phyloP scores from a whole-genome alignment of 768 basidiomycete species.

The Leucosporidium creatinivorum region DNA sequence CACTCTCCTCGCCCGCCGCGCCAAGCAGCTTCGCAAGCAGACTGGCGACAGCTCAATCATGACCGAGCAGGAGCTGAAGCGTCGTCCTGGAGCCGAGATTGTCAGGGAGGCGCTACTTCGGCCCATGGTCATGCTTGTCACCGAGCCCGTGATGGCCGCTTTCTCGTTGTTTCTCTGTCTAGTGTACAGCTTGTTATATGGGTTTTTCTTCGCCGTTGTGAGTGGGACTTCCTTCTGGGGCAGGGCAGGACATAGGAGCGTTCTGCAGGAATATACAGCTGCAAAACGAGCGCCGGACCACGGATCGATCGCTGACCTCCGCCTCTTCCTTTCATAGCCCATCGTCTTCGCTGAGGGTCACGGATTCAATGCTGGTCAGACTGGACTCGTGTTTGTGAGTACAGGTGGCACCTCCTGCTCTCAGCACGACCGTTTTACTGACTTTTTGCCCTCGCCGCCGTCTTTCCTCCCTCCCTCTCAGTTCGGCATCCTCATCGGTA shows the following conservation, averaged over 20 bases:
- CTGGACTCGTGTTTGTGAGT: slow-evolving; percentile 29
- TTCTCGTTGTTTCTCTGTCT: slow-evolving; percentile 34
- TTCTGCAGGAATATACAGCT: too few relatives aligned
- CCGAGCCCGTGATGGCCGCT: slow-evolving; percentile 2
- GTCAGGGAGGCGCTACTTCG: slow-evolving; percentile 36
- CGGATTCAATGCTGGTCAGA: slow-evolving; percentile 13
- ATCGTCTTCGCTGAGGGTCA: slow-evolving; percentile 17
- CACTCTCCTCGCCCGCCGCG: slow-evolving; percentile 51
- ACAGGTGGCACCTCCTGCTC: too few relatives aligned
- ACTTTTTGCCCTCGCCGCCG: slow-evolving; percentile 26
- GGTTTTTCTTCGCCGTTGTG: slow-evolving; percentile 9
- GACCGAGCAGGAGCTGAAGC: slow-evolving; percentile 33
- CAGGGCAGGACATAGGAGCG: too few relatives aligned
- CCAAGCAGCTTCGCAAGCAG: slow-evolving; percentile 49
- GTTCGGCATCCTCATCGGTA: slow-evolving; percentile 17
- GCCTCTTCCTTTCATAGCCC: not conserved
- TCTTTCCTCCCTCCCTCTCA: not conserved
- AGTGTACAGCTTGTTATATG: slow-evolving; percentile 35
- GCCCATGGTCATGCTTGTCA: slow-evolving; percentile 28
- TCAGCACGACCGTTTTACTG: too few relatives aligned
- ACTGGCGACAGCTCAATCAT: slow-evolving; percentile 35
- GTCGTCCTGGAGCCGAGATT: slow-evolving; percentile 29
- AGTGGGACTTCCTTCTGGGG: not conserved
- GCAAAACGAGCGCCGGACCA: too few relatives aligned
- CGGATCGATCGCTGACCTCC: not conserved